Conservation (phyloP, 306 rosid genomes). For the Lotus japonicus region DNA sequence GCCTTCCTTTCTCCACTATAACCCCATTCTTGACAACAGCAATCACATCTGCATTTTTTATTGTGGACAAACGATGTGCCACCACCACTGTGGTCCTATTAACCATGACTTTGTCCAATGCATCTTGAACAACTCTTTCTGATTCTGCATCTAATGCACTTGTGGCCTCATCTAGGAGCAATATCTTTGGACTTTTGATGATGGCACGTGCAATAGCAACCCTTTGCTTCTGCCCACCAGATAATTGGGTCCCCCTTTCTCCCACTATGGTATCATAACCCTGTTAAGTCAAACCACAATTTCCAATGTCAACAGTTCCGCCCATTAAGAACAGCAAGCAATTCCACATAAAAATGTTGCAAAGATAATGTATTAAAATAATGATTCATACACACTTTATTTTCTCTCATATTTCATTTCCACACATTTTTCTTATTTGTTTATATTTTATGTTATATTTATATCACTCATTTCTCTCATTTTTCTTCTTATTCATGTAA, state of each 20-base stretch:
- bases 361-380: too few relatives aligned
- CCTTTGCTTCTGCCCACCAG: conserved; percentile 85
- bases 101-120: conserved; percentile 73
- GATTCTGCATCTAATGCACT: conserved; percentile 87
- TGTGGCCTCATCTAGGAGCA: conserved; percentile 78
- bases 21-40: conserved; percentile 87
- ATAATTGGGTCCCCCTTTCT: conserved; percentile 75
- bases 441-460: too few relatives aligned
- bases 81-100: conserved; percentile 73
- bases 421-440: too few relatives aligned
- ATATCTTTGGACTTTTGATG: conserved; percentile 69
- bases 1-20: conserved; percentile 78
- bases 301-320: background rate
- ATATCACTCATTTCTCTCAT: too few relatives aligned
- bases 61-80: conserved; percentile 79
- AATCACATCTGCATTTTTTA: conserved; percentile 74
- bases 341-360: too few relatives aligned
- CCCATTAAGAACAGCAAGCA: background rate
- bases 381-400: too few relatives aligned
- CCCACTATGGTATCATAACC: conserved; percentile 80
- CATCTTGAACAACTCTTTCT: conserved; percentile 87
- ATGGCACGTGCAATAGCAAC: conserved; percentile 86
- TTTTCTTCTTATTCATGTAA: too few relatives aligned
- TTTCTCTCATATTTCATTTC: too few relatives aligned
- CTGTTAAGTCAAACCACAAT: conserved; percentile 25